Percentiles rank a stretch among this genome's conserved stretches.
Evolutionary conservation across 208 protist genomes (phyloP).

Genomic region (Crithidia sp.): DNA sequence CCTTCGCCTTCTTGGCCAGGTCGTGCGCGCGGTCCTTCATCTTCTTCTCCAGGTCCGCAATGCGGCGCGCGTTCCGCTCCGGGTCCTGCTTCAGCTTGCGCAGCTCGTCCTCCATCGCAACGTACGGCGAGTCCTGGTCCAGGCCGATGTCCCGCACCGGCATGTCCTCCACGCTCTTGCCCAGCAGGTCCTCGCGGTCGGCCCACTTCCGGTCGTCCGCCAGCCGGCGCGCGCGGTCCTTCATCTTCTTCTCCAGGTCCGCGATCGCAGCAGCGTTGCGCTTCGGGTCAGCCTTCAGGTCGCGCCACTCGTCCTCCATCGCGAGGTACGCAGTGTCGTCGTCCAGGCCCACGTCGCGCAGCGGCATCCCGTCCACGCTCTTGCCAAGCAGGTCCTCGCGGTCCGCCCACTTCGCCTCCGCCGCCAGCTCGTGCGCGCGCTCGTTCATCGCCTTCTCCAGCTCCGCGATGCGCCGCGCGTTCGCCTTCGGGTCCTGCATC

Average conservation of each 20-base stretch:
- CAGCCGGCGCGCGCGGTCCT: slow-evolving; percentile 27
- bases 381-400: slow-evolving; percentile 64
- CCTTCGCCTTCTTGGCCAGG: slow-evolving; percentile 57
- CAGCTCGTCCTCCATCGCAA: too few species aligned
- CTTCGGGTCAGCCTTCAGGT: slow-evolving; percentile 20
- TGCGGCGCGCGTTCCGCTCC: slow-evolving; percentile 40
- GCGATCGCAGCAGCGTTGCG: slow-evolving; percentile 14
- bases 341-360: slow-evolving; percentile 56
- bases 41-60: slow-evolving; percentile 50
- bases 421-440: slow-evolving; percentile 59
- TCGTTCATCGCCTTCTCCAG: slow-evolving; percentile 57
- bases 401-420: slow-evolving; percentile 39
- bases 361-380: slow-evolving; percentile 59
- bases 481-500: slow-evolving; percentile 10
- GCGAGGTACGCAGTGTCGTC: slow-evolving; percentile 49
- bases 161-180: too few species aligned
- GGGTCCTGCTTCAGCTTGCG: slow-evolving; percentile 55
- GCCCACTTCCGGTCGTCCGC: slow-evolving; percentile 53
- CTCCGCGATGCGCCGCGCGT: slow-evolving; percentile 42
- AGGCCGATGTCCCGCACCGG: not conserved
- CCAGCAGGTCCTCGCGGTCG: slow-evolving; percentile 7
- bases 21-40: slow-evolving; percentile 59
- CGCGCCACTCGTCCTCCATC: slow-evolving; percentile 42
- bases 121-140: too few species aligned
- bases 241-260: slow-evolving; percentile 49